These are phyloP conservation scores for Setaria italica DNA, from an alignment of 202 grass and related monocot genomes.

Conservation along the genomic window DNA sequence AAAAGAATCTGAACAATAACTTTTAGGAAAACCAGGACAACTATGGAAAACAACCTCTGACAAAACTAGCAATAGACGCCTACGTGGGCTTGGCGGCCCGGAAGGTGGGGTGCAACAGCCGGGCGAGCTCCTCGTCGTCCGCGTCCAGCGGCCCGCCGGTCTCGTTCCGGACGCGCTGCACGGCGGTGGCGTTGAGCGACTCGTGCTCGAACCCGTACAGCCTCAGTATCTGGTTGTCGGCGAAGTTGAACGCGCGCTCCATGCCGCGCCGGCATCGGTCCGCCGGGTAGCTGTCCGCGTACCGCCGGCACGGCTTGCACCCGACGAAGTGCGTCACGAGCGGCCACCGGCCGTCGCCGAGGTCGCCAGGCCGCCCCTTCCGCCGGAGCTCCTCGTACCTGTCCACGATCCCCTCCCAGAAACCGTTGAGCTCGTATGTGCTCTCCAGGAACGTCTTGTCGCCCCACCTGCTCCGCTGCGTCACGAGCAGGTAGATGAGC, in stretches of 20 bases:
- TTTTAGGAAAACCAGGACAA: neutral
- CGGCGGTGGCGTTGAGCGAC: slow-evolving; percentile 61
- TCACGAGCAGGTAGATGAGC: slow-evolving; percentile 83
- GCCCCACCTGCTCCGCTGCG: slow-evolving; percentile 63
- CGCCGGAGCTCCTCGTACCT: slow-evolving; percentile 74
- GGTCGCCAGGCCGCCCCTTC: slow-evolving; percentile 43
- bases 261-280: slow-evolving; percentile 71
- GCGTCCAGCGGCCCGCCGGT: slow-evolving; percentile 58
- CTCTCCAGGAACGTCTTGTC: slow-evolving; percentile 82
- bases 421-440: slow-evolving; percentile 89
- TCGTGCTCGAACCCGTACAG: slow-evolving; percentile 86
- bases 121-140: slow-evolving; percentile 55
- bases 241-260: slow-evolving; percentile 92
- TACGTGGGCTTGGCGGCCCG: slow-evolving; percentile 46
- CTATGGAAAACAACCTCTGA: neutral
- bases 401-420: slow-evolving; percentile 80
- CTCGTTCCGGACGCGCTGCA: slow-evolving; percentile 67
- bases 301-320: slow-evolving; percentile 86
- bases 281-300: slow-evolving; percentile 66
- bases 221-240: slow-evolving; percentile 83
- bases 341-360: slow-evolving; percentile 73
- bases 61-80: neutral
- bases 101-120: slow-evolving; percentile 69
- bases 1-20: too few relatives aligned
- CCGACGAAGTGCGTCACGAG: slow-evolving; percentile 97